Evolutionary conservation across 257 asterid genomes (phyloP), one percentile per base, ranked within the genome.

Genomic region (Haberlea rhodopensis): DNA sequence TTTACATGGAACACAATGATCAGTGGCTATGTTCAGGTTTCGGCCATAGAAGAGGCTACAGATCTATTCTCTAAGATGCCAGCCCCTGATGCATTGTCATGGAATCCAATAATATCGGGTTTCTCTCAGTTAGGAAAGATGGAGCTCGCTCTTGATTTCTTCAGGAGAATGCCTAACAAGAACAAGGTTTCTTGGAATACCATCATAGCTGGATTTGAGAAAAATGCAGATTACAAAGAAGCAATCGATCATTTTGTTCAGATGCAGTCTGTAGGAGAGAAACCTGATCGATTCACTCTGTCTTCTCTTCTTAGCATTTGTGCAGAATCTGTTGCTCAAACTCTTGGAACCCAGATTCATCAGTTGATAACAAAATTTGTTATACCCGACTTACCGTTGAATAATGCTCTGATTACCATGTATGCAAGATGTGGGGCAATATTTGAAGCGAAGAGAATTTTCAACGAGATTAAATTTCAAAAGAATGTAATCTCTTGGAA

Each of bases 361-460:
- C 98, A 88, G 71, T 3, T 81, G 73, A 76, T 85, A 2, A 61
- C 75, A 22, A 91, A 91, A 71, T 63, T 65, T 52, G 83, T 78
- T 9, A 70, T 84, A 68, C 90, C 96, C 0, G 96, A 88, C 65
- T 52, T 80, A 45, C 91, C 95, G 0, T 67, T 91, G 59, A 84
- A 85, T 67, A 91, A 91, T 75, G 80, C 98, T 49, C 85, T 91
- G 61, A 80, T 91, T 62, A 91, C 92, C 15, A 88, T 91, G 98
- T 86, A 91, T 34, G 87, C 92, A 0, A 84, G 84, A 73, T 82
- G 95, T 75, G 98, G 98, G 63, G 80, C 76, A 22, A 88, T 91
- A 73, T 34, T 66, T n/a, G 96, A 84, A 69, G 95, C 95, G n/a
- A 77, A 73, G 67, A 62, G 77, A 18, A 69, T 83, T 48, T 91